These are phyloP conservation scores for Salix koriyanagi DNA, from an alignment of 345 rosid species.

Conservation along the genomic window DNA sequence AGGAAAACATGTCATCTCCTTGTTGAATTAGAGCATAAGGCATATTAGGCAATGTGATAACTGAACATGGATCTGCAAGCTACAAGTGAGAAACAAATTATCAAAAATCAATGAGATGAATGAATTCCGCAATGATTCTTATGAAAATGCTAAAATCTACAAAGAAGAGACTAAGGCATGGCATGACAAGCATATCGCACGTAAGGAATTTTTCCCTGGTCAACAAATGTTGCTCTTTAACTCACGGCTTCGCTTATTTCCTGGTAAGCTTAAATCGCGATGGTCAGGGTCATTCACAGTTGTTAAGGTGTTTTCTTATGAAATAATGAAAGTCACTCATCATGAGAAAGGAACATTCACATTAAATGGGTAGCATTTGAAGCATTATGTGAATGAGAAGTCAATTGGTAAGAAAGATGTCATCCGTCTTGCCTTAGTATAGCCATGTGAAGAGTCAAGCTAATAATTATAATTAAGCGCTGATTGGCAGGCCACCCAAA, in stretches of 20 bases:
- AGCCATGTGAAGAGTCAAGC: too few species aligned
- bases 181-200: background rate
- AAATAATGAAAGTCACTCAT: background rate
- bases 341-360: too few species aligned
- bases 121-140: too few species aligned
- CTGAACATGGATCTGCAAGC: background rate
- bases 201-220: too few species aligned
- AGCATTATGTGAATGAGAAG: background rate
- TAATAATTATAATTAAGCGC: too few species aligned
- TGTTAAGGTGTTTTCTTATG: background rate
- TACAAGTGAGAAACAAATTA: background rate
- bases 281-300: too few species aligned
- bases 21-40: background rate
- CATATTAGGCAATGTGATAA: background rate
- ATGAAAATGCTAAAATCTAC: too few species aligned
- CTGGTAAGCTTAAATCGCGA: background rate
- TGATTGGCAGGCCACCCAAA: background rate
- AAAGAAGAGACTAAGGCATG: background rate
- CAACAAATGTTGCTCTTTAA: background rate
- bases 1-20: too few species aligned
- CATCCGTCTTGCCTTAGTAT: accelerated
- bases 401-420: background rate
- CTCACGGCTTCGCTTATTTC: background rate
- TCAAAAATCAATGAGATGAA: background rate
- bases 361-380: background rate